Base-by-base conservation (phyloP, 2,329 filamentous ascomycete species). In the Gnomoniopsis sp. region DNA sequence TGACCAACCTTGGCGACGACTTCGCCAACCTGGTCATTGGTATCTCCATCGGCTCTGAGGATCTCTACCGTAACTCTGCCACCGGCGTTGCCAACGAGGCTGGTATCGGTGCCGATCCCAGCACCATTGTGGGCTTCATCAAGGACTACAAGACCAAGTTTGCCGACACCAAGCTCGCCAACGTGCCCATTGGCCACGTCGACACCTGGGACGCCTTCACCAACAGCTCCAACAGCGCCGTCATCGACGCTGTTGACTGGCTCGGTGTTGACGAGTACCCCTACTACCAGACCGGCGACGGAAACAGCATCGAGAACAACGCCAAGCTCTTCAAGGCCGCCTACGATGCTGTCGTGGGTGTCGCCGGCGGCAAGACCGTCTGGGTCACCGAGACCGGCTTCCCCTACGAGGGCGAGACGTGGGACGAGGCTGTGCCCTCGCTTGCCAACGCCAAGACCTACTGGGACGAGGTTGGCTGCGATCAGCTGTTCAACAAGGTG, bases 151-250 rank as follows among this genome's bases (percentile, higher is more conserved):
- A 86, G 63, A 72, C 77, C 30, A 78, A 83, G 62, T 83, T 96
- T 68, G 69, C 81, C 30, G 83, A 83, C 60, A 91, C 89, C 15
- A 69, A 75, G 51, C 76, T 89, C 23, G 75, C 80, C 41, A 74
- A 75, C 34, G 81, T 78, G 53, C 78, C 84, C 21, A 78, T 96
- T 61, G 91, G 91, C 54, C 92, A 96, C 74, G 91, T 96, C 70
- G 92, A 96, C 71, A 96, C 92, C 53, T 96, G 91, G 91, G 91
- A 88, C 38, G 85, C 84, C 54, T 93, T 86, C 80, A 85, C 85
- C 70, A 91, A 96, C 73, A 73, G 75, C 53, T 84, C 87, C 68
- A 96, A 93, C 81, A 74, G 75, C 51, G 84, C 80, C 46, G 85
- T 96, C 60, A 85, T 91, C 60, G 78, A 86, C 11, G 84, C 83